These are phyloP conservation scores for Aureobasidium lini DNA, from an alignment of 2,329 filamentous ascomycete genomes.

Conservation along the genomic window DNA sequence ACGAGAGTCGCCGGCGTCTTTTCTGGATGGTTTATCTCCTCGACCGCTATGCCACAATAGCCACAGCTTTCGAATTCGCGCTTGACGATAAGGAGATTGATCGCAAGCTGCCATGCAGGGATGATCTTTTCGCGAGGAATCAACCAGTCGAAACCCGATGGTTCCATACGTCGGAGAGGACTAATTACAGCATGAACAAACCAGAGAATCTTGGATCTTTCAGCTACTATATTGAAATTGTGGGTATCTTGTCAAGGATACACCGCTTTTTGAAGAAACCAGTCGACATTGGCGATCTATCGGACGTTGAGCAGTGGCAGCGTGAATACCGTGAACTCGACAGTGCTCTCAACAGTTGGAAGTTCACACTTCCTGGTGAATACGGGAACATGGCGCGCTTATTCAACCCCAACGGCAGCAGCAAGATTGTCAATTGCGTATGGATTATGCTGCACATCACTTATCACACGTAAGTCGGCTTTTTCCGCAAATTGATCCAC, in stretches of 20 bases:
- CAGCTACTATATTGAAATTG: conserved; percentile 81
- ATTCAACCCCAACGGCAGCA: conserved; percentile 53
- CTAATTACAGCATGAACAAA: conserved; percentile 49
- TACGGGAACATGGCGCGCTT: conserved; percentile 78
- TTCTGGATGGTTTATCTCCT: conserved; percentile 95
- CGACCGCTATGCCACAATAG: conserved; percentile 82
- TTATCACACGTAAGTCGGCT: conserved; percentile 62
- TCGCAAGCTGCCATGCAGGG: conserved; percentile 74
- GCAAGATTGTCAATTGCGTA: conserved; percentile 66
- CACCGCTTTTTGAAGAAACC: conserved; percentile 84
- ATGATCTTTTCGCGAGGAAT: conserved; percentile 79
- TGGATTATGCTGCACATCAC: conserved; percentile 90
- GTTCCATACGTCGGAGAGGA: conserved; percentile 50
- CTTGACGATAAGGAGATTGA: conserved; percentile 86
- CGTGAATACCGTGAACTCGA: conserved; percentile 79
- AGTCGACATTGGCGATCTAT: conserved; percentile 75
- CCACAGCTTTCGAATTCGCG: conserved; percentile 87
- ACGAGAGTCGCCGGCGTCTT: conserved; percentile 73
- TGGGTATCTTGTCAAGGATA: conserved; percentile 79
- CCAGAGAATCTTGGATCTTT: conserved; percentile 81
- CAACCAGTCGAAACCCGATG: conserved; percentile 76
- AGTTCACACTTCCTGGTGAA: conserved; percentile 71
- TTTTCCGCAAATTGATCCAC: neutral
- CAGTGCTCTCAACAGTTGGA: conserved; percentile 71
- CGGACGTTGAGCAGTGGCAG: conserved; percentile 87